phyloP scores from a whole-genome alignment of 306 rosid genomes.

The Crotalaria pallida region DNA sequence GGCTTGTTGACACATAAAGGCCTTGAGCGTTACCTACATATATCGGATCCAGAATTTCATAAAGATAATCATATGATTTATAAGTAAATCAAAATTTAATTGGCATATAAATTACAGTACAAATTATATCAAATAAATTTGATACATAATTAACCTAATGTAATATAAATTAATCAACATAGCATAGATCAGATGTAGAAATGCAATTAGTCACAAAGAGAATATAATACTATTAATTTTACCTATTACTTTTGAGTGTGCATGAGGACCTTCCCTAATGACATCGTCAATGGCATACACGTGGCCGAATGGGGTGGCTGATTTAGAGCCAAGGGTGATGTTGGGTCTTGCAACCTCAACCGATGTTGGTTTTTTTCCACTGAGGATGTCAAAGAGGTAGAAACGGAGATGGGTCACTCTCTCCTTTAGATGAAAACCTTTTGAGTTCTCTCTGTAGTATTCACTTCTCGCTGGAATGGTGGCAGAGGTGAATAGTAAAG shows the following conservation, averaged over 20 bases:
- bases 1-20: slow-evolving; percentile 29
- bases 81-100: too few relatives aligned
- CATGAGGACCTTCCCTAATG: slow-evolving; percentile 30
- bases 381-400: slow-evolving; percentile 43
- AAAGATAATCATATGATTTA: too few relatives aligned
- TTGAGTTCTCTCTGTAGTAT: slow-evolving; percentile 10
- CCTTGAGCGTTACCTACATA: slow-evolving; percentile 48
- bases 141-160: too few relatives aligned
- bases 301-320: slow-evolving; percentile 32
- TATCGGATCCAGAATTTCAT: too few relatives aligned
- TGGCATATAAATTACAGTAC: too few relatives aligned
- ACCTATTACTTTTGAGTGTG: slow-evolving; percentile 8
- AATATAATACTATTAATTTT: too few relatives aligned
- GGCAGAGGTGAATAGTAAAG: background rate
- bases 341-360: slow-evolving; percentile 23
- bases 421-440: slow-evolving; percentile 4
- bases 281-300: slow-evolving; percentile 32
- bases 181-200: too few relatives aligned
- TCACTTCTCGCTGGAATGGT: slow-evolving; percentile 7
- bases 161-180: too few relatives aligned
- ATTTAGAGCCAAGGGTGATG: background rate
- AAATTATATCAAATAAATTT: too few relatives aligned
- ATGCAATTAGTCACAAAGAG: too few relatives aligned
- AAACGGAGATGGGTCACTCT: slow-evolving; percentile 38
- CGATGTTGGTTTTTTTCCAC: slow-evolving; percentile 25